Evolutionary conservation across 2,329 filamentous ascomycete species (phyloP), one percentile per base, ranked within the genome.

Genomic region (Nemania sp.): DNA sequence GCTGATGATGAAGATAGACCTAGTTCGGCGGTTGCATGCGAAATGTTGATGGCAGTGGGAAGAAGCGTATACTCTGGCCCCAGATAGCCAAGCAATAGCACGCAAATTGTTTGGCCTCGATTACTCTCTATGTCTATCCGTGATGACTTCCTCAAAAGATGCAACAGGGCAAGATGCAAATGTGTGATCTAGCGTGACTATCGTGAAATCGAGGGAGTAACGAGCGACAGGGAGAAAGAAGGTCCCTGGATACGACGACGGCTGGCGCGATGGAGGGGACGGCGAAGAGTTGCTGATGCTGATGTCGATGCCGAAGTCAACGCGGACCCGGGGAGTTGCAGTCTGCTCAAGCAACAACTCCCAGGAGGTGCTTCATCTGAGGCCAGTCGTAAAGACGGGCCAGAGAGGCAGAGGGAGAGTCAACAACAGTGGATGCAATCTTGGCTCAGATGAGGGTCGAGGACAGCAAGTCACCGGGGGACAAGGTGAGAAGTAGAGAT

Each of bases 151-250:
- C 55, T 65, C 53, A 55, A 49, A 54, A 55, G 45, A 25, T 35
- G 18, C 51, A 25, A 40, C 29, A 25, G 20, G 35, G 47, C 39
- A 51, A 37, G n/a, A 21, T 20, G 54, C 42, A 58, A 54, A 54
- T 57, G 46, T 29, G 50, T 12, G 40, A 29, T 51, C 59, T n/a
- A 34, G 45, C 20, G 34, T 48, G 47, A 39, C 52, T 52, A 43
- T 56, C 49, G 58, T 51, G 55, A 48, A 57, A 62, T 45, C 43
- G 55, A 57, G 52, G 63, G 60, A 68, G 57, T 68, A 73, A 67
- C 70, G 71, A 73, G 67, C 65, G 71, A 66, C 70, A 64, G 65
- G 65, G 69, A 67, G 69, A 67, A 58, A 65, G 43, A 58, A 65
- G 40, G 42, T 25, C 48, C 56, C 57, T 52, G 32, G 52, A 54